These are phyloP conservation scores for Periconia macrospinosa DNA, from an alignment of 2,329 filamentous ascomycete species.

Conservation along the genomic window DNA sequence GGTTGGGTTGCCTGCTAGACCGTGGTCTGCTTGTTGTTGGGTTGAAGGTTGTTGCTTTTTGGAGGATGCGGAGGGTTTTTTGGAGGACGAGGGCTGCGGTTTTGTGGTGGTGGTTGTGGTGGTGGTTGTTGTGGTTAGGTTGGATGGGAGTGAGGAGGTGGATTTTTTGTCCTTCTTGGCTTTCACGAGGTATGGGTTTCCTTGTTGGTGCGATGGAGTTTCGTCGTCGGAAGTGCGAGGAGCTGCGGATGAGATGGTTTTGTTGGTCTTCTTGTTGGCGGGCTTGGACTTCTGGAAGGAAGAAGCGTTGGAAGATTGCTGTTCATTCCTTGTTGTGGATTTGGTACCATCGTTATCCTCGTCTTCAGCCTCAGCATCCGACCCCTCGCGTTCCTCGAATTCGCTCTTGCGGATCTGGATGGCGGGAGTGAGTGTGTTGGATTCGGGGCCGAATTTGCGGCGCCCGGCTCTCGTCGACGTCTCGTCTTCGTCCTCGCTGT, in stretches of 20 bases:
- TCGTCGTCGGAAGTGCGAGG: slow-evolving; percentile 7
- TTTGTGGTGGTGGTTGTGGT: slow-evolving; percentile 1
- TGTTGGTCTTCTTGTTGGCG: not conserved
- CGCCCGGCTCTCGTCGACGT: slow-evolving; percentile 68
- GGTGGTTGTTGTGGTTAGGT: slow-evolving; percentile 8
- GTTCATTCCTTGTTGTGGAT: slow-evolving; percentile 13
- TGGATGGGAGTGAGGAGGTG: not conserved
- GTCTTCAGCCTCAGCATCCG: slow-evolving; percentile 45
- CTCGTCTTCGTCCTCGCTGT: slow-evolving; percentile 50
- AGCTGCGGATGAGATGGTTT: not conserved
- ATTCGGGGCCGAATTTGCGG: slow-evolving; percentile 65
- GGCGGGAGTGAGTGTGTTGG: slow-evolving; percentile 34
- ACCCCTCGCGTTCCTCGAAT: slow-evolving; percentile 62
- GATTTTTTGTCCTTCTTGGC: slow-evolving; percentile 32
- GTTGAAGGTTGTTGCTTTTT: slow-evolving; percentile 19
- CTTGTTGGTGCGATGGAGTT: slow-evolving; percentile 3
- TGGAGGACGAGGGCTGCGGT: not conserved
- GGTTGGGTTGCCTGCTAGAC: slow-evolving; percentile 33
- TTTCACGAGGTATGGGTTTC: slow-evolving; percentile 39
- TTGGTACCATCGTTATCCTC: slow-evolving; percentile 21
- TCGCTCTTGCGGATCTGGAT: slow-evolving; percentile 50
- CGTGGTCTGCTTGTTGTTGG: slow-evolving; percentile 26
- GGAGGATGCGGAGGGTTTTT: slow-evolving; percentile 12
- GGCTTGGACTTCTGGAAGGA: slow-evolving; percentile 15
- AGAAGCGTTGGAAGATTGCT: slow-evolving; percentile 17